These are phyloP conservation scores for Bolboschoenoplectus hybrid DNA, from an alignment of 202 grass and related monocot genomes.

Conservation along the genomic window DNA sequence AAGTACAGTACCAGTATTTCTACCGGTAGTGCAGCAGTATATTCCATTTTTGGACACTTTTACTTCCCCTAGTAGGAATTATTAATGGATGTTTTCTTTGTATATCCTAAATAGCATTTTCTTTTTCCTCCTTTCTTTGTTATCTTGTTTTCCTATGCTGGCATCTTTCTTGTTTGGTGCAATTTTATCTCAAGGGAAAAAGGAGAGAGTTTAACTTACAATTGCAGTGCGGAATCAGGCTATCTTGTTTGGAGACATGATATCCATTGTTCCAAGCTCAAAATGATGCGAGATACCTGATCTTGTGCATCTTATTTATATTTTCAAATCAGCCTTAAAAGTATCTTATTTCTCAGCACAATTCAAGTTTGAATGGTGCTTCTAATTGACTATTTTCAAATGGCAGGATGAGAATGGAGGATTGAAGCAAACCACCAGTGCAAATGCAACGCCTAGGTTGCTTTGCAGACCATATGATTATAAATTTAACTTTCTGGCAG, in stretches of 20 bases:
- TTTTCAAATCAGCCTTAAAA: not conserved
- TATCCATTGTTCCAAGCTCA: not conserved
- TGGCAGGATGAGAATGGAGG: not conserved
- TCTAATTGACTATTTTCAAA: not conserved
- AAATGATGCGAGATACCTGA: not conserved
- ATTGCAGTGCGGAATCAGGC: not conserved
- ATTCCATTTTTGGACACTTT: constrained; percentile 20
- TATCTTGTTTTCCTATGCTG: not conserved
- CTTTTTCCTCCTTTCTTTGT: not conserved
- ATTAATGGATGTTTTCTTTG: constrained; percentile 34
- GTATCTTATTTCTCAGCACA: not conserved
- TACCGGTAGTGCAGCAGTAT: constrained; percentile 19
- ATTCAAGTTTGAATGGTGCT: not conserved
- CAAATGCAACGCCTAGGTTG: not conserved
- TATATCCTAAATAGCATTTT: constrained; percentile 31
- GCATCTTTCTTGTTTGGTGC: not conserved
- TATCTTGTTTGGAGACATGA: too few relatives aligned
- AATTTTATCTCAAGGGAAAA: constrained; percentile 20
- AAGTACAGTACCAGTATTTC: constrained; percentile 36
- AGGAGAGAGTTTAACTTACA: not conserved
- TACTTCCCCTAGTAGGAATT: constrained; percentile 7
- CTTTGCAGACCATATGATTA: not conserved
- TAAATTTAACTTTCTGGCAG: not conserved
- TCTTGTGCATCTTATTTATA: too few relatives aligned
- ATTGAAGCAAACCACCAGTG: not conserved